Evolutionary conservation across 371 early-diverging fungal genomes (phyloP).

Genomic region (Mucor lusitanicus): DNA sequence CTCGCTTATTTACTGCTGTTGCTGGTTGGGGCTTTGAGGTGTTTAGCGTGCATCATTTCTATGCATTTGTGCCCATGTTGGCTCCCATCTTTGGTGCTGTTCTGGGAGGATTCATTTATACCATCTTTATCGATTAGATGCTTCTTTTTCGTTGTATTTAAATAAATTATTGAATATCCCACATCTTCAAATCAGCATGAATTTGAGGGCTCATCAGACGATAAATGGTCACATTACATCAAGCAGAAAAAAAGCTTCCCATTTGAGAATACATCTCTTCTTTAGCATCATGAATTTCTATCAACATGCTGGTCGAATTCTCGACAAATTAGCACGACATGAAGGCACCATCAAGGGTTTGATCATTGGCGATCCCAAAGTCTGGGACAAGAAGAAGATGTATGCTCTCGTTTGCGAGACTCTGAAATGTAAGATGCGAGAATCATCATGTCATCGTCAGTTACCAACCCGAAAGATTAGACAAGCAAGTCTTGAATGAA

Average conservation of each 20-base stretch:
- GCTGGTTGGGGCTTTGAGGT: constrained; percentile 78
- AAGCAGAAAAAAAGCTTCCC: not conserved
- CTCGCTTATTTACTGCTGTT: constrained; percentile 76
- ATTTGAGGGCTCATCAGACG: not conserved
- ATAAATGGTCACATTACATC: not conserved
- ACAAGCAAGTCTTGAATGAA: constrained; percentile 52
- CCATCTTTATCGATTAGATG: constrained; percentile 56
- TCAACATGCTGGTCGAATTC: constrained; percentile 74
- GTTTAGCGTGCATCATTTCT: constrained; percentile 65
- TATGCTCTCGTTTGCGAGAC: constrained; percentile 93
- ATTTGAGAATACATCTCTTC: not conserved
- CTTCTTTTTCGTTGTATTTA: too few species aligned
- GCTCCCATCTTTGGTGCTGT: constrained; percentile 78
- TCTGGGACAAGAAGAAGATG: constrained; percentile 82
- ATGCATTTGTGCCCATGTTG: constrained; percentile 78
- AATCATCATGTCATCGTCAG: not conserved
- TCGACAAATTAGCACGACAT: constrained; percentile 68
- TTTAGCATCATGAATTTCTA: constrained; percentile 66
- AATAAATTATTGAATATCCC: not conserved
- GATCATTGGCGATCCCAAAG: constrained; percentile 72
- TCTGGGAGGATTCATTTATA: constrained; percentile 69
- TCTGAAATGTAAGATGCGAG: constrained; percentile 74
- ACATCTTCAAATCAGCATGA: not conserved
- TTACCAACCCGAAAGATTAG: constrained; percentile 26
- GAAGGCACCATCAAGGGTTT: constrained; percentile 84